Percentiles rank a stretch among this genome's conserved stretches.
These are phyloP conservation scores for Fusarium sp. DNA, from an alignment of 2,329 filamentous ascomycete species.

Conservation along the genomic window DNA sequence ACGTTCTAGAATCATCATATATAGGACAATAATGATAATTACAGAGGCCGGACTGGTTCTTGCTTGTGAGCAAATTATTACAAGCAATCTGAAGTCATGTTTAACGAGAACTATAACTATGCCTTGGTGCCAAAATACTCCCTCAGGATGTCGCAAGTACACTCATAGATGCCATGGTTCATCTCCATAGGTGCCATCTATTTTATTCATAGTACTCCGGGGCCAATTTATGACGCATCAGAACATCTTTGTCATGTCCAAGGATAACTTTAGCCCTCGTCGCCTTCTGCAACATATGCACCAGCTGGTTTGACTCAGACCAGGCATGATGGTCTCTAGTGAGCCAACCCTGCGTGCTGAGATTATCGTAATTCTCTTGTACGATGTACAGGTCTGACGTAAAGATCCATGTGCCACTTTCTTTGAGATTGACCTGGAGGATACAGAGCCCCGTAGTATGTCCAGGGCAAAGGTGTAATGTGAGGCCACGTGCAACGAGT, in stretches of 20 bases:
- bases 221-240: background rate
- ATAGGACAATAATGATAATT: no score
- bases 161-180: no score
- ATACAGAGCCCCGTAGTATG: background rate
- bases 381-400: background rate
- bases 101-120: no score
- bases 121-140: no score
- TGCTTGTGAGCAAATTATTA: no score
- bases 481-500: background rate
- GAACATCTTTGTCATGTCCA: no score
- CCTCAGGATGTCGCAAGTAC: no score
- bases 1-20: no score
- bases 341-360: background rate
- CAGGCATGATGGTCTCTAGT: background rate
- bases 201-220: background rate
- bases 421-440: background rate
- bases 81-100: no score
- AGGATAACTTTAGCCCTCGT: accelerated
- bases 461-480: accelerated
- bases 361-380: background rate
- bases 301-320: background rate
- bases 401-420: background rate
- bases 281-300: background rate
- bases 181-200: no score
- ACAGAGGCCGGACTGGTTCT: no score